These are phyloP conservation scores for Blastocystis sp. DNA, from an alignment of 352 stramenopile genomes.

Conservation along the genomic window DNA sequence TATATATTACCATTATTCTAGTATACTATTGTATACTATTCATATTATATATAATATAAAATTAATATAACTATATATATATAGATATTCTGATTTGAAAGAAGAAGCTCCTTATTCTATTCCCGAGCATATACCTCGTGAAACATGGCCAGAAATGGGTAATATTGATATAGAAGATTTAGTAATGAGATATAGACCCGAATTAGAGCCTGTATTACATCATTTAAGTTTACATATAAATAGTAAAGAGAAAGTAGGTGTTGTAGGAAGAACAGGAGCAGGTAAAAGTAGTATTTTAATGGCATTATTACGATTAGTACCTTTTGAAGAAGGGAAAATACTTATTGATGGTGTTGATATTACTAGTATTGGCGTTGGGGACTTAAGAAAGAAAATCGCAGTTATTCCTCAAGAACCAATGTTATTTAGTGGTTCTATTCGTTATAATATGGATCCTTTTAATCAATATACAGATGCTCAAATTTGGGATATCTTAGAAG, in stretches of 20 bases:
- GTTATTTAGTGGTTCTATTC: conserved; percentile 51
- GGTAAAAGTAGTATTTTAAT: conserved; percentile 52
- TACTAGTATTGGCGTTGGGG: conserved; percentile 47
- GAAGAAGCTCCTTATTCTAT: conserved; percentile 46
- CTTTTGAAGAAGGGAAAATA: conserved; percentile 48
- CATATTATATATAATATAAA: too few species aligned
- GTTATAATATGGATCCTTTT: conserved; percentile 58
- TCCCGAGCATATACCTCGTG: conserved; percentile 35
- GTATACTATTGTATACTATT: too few species aligned
- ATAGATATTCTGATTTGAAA: conserved; percentile 13
- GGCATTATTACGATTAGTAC: conserved; percentile 51
- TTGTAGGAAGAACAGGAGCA: conserved; percentile 52
- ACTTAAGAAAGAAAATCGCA: conserved; percentile 46
- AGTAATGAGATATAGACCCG: conserved; percentile 20
- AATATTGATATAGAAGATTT: conserved; percentile 31
- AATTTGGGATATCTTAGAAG: too few species aligned
- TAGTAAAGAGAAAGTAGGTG: conserved; percentile 42
- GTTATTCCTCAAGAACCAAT: conserved; percentile 56
- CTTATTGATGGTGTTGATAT: conserved; percentile 52
- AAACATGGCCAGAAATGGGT: conserved; percentile 29
- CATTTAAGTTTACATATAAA: conserved; percentile 43
- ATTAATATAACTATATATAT: too few species aligned
- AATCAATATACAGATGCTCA: conserved; percentile 51
- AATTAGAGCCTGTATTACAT: conserved; percentile 42
- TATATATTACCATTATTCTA: too few species aligned